Base-by-base conservation (phyloP, 1,284 basidiomycete species). In the Boletellus deceptivus region DNA sequence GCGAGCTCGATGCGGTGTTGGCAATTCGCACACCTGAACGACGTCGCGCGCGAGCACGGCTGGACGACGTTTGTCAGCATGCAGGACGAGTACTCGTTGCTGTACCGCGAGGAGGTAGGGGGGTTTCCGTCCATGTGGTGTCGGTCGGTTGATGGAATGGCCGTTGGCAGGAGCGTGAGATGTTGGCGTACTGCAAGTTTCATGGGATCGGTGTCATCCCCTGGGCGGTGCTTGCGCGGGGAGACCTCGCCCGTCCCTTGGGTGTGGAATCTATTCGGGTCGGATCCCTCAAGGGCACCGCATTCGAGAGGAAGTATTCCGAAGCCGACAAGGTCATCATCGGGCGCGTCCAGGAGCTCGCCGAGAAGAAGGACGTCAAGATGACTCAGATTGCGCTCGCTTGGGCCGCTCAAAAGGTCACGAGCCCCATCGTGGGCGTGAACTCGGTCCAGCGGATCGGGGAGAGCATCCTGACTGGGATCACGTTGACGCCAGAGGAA, bases 121-220 rank as follows among this genome's bases (percentile, higher is more conserved):
- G 27, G 55, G 46, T 13, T 8, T 20, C 6, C 3, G 34, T 17
- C 11, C 22, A 5, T 6, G 18, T 16, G 3, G 5, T 20, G 11
- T 22, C 3, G 17, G 18, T 38, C 14, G 39, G 17, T 35, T 9
- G 31, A 27, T 10, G 50, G 31, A 59, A 16, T 1, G 2, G 31
- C 22, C 2, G 34, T n/a, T n/a, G n/a, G n/a, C 48, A 77, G 74
- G 78, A 81, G 51, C 61, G 68, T 0, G 77, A 78, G 54, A 75
- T 79, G 73, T 59, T 75, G 16, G 65, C 68, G 2, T 80, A 75
- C 61, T 78, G 75, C 62, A 68, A 72, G 6, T 70, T 67, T 52
- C 64, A 75, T 14, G 78, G 76, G 20, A 76, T 78, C 42, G 74
- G 76, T 0, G 55, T 79, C 35, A 71, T 79, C 11, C 68, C 73